Conservation (phyloP, 2,329 filamentous ascomycete genomes). For the Penicillium sp. region DNA sequence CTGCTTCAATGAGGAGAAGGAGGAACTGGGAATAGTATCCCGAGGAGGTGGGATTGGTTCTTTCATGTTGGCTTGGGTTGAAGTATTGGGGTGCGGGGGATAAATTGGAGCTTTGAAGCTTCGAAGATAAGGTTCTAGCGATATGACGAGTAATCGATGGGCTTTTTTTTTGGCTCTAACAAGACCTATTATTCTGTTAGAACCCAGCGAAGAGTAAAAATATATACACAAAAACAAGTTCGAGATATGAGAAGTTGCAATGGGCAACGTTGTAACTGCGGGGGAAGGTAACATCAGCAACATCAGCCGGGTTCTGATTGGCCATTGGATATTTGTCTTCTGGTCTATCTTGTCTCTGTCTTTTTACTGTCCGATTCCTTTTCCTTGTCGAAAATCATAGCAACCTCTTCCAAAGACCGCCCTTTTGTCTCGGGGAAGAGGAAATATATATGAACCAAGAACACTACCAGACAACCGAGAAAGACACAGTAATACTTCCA, state of each 20-base stretch:
- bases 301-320: not conserved
- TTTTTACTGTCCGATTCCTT: not conserved
- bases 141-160: not conserved
- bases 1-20: slow-evolving; percentile 7
- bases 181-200: not conserved
- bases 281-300: slow-evolving; percentile 11
- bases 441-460: slow-evolving; percentile 39
- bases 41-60: slow-evolving; percentile 15
- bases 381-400: slow-evolving; percentile 20
- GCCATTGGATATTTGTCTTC: not conserved
- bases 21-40: not conserved
- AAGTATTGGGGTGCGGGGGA: not conserved
- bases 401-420: slow-evolving; percentile 24
- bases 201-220: not conserved
- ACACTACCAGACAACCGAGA: slow-evolving; percentile 34
- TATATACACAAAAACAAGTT: not conserved
- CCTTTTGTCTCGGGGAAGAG: slow-evolving; percentile 34
- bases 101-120: not conserved
- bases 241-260: not conserved
- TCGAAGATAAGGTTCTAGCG: not conserved
- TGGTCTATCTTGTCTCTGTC: not conserved
- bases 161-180: not conserved
- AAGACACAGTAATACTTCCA: slow-evolving; percentile 47
- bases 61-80: slow-evolving; percentile 17
- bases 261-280: slow-evolving; percentile 1